These are phyloP conservation scores for Phytophthora tentaculata DNA, from an alignment of 352 stramenopile species.

Conservation along the genomic window DNA sequence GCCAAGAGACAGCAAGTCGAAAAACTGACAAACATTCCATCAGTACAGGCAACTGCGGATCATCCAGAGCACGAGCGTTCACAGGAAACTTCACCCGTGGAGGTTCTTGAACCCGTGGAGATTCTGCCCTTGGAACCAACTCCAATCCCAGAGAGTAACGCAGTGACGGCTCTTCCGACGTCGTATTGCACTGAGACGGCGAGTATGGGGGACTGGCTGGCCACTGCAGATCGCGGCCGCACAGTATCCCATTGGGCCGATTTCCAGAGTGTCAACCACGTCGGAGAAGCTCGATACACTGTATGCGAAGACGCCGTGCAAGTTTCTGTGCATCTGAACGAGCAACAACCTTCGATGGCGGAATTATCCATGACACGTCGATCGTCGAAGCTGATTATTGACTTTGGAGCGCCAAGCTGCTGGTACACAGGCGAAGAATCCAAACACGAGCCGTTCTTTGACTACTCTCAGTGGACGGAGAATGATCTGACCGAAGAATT, in stretches of 20 bases:
- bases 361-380: slow-evolving; percentile 28
- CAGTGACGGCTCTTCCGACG: slow-evolving; percentile 7
- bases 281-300: slow-evolving; percentile 18
- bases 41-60: background rate
- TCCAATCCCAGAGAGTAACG: background rate
- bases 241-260: slow-evolving; percentile 14
- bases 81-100: background rate
- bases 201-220: slow-evolving; percentile 26
- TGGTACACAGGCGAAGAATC: slow-evolving; percentile 42
- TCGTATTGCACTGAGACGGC: slow-evolving; percentile 16
- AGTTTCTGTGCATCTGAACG: slow-evolving; percentile 15
- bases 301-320: slow-evolving; percentile 27
- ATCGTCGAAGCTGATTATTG: slow-evolving; percentile 43
- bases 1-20: slow-evolving; percentile 20
- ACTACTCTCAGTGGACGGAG: slow-evolving; percentile 47
- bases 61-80: background rate
- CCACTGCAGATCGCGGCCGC: slow-evolving; percentile 4
- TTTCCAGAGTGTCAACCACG: slow-evolving; percentile 6
- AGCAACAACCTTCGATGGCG: slow-evolving; percentile 24
- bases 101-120: slow-evolving; percentile 6
- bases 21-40: slow-evolving; percentile 2
- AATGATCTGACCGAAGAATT: slow-evolving; percentile 50
- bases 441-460: slow-evolving; percentile 33
- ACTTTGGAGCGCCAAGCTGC: slow-evolving; percentile 61
- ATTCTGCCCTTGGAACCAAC: slow-evolving; percentile 21